phyloP scores from a whole-genome alignment of 2,329 filamentous ascomycete genomes.

The Aspergillus hortae region DNA sequence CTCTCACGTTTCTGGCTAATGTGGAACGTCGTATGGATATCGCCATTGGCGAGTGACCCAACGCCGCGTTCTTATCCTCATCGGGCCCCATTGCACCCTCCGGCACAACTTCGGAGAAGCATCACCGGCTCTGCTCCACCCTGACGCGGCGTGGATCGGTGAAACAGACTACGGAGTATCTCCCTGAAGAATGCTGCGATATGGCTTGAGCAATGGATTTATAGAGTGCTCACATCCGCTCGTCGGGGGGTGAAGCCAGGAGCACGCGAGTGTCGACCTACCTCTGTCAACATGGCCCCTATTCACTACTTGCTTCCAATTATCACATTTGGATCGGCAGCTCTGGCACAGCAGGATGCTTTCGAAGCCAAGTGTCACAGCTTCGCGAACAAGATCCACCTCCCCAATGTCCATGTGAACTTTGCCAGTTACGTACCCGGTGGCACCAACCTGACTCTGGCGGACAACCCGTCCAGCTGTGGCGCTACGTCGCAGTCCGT shows the following conservation, averaged over 20 bases:
- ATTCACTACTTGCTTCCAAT: conserved; percentile 11
- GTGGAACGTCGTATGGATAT: background rate
- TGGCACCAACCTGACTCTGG: conserved; percentile 36
- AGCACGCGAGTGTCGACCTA: background rate
- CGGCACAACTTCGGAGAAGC: conserved; percentile 5
- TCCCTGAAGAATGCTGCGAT: background rate
- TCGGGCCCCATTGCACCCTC: background rate
- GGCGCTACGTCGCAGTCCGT: conserved; percentile 32
- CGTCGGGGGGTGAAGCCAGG: background rate
- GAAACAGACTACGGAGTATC: background rate
- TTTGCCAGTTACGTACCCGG: conserved; percentile 32
- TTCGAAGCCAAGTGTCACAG: conserved; percentile 23
- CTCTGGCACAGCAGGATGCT: conserved; percentile 19
- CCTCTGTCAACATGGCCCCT: conserved; percentile 8
- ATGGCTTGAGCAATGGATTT: background rate
- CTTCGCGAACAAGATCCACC: conserved; percentile 23
- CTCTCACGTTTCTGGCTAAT: background rate
- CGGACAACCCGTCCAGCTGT: conserved; percentile 38
- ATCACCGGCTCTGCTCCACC: background rate
- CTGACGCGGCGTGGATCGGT: background rate
- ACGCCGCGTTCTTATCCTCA: background rate
- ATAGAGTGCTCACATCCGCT: background rate
- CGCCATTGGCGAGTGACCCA: background rate
- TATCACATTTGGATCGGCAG: conserved; percentile 18
- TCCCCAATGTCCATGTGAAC: conserved; percentile 30